Conservation (phyloP, 129 eudicot species). For the Flaveria brownii region DNA sequence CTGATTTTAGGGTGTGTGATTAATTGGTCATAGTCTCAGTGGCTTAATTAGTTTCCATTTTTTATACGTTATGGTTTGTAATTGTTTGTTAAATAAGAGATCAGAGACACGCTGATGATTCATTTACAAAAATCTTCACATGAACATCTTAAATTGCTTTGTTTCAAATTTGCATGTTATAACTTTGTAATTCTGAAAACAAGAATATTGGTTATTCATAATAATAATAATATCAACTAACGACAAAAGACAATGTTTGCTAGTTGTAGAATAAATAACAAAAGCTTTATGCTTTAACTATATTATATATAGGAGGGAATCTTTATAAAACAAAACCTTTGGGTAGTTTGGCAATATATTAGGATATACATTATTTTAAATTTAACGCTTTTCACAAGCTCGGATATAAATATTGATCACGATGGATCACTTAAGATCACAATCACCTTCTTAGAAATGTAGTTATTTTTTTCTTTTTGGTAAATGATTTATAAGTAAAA, state of each 20-base stretch:
- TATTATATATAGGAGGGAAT: no score
- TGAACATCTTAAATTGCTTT: not conserved
- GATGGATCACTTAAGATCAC: not conserved
- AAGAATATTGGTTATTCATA: no score
- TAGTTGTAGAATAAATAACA: no score
- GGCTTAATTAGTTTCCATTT: conserved; percentile 28
- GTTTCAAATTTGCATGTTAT: not conserved
- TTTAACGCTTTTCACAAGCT: not conserved
- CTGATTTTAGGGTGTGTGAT: conserved; percentile 26
- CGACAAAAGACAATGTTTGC: no score
- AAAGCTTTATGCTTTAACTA: no score
- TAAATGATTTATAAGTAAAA: not conserved
- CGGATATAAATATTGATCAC: not conserved
- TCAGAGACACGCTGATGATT: conserved; percentile 16
- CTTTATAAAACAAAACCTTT: no score
- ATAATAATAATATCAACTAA: no score
- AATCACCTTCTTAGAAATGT: no score
- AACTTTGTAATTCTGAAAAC: no score
- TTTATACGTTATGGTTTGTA: conserved; percentile 26
- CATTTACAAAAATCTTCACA: conserved; percentile 24
- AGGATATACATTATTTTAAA: no score
- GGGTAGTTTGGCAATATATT: no score
- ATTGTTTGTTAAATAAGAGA: conserved; percentile 32
- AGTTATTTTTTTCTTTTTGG: not conserved
- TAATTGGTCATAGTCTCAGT: conserved; percentile 35